These are phyloP conservation scores for Calonectria hongkongensis DNA, from an alignment of 2,329 filamentous ascomycete genomes.

Conservation along the genomic window DNA sequence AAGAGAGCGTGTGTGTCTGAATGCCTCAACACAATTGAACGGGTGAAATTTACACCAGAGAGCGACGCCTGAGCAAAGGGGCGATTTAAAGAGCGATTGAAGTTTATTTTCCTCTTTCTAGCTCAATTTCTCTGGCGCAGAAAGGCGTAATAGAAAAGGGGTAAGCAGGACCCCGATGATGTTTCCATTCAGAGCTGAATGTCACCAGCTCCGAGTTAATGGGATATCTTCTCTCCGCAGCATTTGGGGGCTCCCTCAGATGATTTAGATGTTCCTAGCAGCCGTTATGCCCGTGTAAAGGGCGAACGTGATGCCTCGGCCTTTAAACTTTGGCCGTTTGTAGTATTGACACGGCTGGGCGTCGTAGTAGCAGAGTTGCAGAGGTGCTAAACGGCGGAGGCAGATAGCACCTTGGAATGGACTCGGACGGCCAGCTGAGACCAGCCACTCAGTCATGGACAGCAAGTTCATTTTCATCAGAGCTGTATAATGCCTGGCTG, in stretches of 20 bases:
- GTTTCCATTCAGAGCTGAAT: neutral
- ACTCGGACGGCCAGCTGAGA: slow-evolving; percentile 7
- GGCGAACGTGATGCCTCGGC: slow-evolving; percentile 2
- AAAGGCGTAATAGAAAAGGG: neutral
- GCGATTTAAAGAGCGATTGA: neutral
- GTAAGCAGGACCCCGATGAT: neutral
- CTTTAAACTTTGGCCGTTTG: neutral
- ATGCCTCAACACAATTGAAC: slow-evolving; percentile 5
- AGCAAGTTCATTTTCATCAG: neutral
- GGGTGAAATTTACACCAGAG: slow-evolving; percentile 1
- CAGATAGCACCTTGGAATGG: slow-evolving; percentile 21
- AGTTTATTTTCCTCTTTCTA: neutral
- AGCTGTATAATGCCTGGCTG: slow-evolving; percentile 9
- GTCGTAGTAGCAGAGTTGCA: slow-evolving; percentile 25
- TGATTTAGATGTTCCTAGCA: neutral
- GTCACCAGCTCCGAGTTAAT: neutral
- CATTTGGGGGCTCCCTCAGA: neutral
- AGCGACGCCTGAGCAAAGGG: slow-evolving; percentile 16
- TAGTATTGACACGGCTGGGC: slow-evolving; percentile 34
- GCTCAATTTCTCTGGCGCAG: neutral
- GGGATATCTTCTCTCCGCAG: neutral
- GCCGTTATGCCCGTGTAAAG: slow-evolving; percentile 10
- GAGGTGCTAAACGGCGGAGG: neutral
- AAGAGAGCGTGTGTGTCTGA: slow-evolving; percentile 3
- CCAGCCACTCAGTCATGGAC: slow-evolving; percentile 8